phyloP scores from a whole-genome alignment of 208 protist genomes.

The Blechomonas ayalai region DNA sequence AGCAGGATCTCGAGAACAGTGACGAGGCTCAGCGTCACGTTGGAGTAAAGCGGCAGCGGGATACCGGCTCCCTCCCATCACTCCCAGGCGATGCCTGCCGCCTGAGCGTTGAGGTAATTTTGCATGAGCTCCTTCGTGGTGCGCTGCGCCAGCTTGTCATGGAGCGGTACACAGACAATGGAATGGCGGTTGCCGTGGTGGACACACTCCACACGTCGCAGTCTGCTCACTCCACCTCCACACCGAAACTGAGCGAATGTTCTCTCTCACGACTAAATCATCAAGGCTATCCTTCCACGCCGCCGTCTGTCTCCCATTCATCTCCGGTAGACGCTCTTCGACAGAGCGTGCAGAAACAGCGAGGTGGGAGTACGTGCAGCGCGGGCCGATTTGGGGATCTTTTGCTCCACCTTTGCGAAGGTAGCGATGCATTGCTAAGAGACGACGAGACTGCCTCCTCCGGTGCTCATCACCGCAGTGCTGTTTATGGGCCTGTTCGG shows the following conservation, averaged over 20 bases:
- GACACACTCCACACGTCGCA: conserved; percentile 21
- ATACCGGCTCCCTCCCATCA: background rate
- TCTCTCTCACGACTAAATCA: too few species aligned
- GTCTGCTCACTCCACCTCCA: too few species aligned
- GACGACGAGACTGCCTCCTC: conserved; percentile 8
- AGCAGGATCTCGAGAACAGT: background rate
- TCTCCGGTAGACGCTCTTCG: conserved; percentile 5
- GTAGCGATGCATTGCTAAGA: conserved; percentile 11
- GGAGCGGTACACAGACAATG: conserved; percentile 12
- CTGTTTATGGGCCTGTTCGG: conserved; percentile 13
- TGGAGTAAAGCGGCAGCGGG: background rate
- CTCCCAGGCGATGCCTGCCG: conserved; percentile 19
- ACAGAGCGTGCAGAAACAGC: too few species aligned
- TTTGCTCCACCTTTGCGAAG: conserved; percentile 12
- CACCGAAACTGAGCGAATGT: too few species aligned
- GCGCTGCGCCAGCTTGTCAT: conserved; percentile 17
- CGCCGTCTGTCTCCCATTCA: background rate
- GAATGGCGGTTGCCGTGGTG: conserved; percentile 21
- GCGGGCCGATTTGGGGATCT: conserved; percentile 1
- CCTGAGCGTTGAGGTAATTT: conserved; percentile 18
- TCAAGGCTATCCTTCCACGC: background rate
- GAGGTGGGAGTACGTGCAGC: conserved; percentile 2
- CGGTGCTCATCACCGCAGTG: background rate
- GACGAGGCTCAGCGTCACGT: background rate
- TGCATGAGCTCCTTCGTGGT: conserved; percentile 20